Percentiles rank a stretch among this genome's conserved stretches.
These are phyloP conservation scores for Solanum megistacrolobum DNA, from an alignment of 257 asterid genomes.

Conservation along the genomic window DNA sequence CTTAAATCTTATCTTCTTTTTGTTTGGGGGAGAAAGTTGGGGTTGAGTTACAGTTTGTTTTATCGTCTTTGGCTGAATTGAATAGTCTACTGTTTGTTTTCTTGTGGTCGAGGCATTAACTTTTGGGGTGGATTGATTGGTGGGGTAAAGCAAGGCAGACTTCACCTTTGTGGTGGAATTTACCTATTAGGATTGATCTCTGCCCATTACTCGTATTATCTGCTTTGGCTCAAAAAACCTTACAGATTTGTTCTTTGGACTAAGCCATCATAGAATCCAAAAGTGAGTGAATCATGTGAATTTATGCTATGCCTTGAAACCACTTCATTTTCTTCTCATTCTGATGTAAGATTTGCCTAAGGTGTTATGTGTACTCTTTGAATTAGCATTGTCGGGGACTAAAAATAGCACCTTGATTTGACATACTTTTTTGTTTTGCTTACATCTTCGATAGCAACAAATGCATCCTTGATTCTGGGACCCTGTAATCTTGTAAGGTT, in stretches of 20 bases:
- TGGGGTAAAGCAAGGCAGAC: neutral
- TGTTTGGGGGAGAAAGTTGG: neutral
- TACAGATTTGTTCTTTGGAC: neutral
- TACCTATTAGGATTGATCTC: neutral
- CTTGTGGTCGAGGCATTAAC: neutral
- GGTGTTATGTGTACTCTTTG: neutral
- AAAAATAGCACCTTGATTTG: neutral
- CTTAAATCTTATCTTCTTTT: neutral
- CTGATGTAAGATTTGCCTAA: neutral
- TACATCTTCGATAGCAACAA: neutral
- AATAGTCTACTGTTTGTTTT: neutral
- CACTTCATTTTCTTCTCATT: neutral
- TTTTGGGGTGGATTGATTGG: neutral
- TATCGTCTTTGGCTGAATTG: neutral
- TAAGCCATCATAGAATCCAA: neutral
- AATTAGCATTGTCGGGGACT: neutral
- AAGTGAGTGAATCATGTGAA: neutral
- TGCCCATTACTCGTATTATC: neutral
- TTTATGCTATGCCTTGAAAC: neutral
- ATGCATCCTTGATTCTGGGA: neutral
- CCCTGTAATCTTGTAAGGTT: neutral
- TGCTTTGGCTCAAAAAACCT: neutral
- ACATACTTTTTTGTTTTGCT: neutral
- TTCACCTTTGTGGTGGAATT: neutral
- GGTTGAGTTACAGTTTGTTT: neutral